Percentiles rank a stretch among this genome's conserved stretches.
phyloP scores from a whole-genome alignment of 495 filamentous ascomycete species.

The Lasiosphaeria ovina region DNA sequence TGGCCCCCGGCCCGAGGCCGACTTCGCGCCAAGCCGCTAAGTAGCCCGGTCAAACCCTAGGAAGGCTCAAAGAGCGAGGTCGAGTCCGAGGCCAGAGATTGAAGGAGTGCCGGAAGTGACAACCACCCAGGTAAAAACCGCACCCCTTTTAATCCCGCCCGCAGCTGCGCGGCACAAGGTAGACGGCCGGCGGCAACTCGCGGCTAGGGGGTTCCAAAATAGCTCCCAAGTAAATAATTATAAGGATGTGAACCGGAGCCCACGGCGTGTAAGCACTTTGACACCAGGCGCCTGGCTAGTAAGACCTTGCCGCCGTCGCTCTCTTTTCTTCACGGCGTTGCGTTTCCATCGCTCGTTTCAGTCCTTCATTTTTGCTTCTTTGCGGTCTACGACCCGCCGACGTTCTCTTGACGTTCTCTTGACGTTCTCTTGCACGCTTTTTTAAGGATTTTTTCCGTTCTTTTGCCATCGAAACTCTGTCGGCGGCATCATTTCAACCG shows the following conservation, averaged over 20 bases:
- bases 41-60: too few relatives aligned
- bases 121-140: background rate
- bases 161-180: background rate
- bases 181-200: background rate
- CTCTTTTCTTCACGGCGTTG: background rate
- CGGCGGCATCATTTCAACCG: background rate
- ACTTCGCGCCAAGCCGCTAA: too few relatives aligned
- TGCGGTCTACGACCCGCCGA: background rate
- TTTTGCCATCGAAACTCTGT: background rate
- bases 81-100: background rate
- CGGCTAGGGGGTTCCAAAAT: background rate
- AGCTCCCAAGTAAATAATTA: background rate
- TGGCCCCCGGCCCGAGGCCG: too few relatives aligned
- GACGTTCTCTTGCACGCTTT: background rate
- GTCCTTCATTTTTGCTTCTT: background rate
- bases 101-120: background rate
- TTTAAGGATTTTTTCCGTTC: too few relatives aligned
- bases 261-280: background rate
- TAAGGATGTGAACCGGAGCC: background rate
- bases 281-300: background rate
- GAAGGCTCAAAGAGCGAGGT: background rate
- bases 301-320: background rate
- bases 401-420: background rate
- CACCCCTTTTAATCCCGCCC: background rate
- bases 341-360: background rate